Conservation (phyloP, 495 filamentous ascomycete genomes). For the Aspergillus wentii region DNA sequence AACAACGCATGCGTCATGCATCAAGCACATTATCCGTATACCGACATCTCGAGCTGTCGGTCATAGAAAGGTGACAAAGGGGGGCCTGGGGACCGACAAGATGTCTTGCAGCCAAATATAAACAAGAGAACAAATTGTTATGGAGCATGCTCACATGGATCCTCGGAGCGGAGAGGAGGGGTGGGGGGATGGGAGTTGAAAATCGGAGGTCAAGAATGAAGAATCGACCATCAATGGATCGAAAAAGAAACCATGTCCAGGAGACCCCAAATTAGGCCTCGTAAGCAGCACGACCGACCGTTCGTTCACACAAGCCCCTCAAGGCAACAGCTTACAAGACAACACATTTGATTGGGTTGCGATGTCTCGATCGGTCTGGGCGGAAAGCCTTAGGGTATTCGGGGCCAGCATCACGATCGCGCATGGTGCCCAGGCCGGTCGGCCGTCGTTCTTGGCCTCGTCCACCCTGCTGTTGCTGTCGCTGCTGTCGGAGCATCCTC, state of each 20-base stretch:
- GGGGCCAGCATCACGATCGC: conserved; percentile 35
- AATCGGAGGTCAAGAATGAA: too few species aligned
- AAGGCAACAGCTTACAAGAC: conserved; percentile 32
- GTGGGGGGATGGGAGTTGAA: too few species aligned
- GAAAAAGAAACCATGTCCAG: too few species aligned
- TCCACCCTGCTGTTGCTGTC: conserved; percentile 48
- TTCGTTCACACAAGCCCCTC: too few species aligned
- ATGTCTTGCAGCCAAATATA: conserved; percentile 16
- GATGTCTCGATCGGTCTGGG: conserved; percentile 37
- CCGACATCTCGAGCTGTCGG: conserved; percentile 5
- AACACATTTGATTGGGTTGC: conserved; percentile 33
- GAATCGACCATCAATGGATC: too few species aligned
- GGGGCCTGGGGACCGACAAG: conserved; percentile 4
- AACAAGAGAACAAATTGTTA: conserved; percentile 15
- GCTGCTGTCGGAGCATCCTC: conserved; percentile 76
- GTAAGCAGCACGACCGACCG: too few species aligned
- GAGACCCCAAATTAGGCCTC: too few species aligned
- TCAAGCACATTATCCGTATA: conserved; percentile 20
- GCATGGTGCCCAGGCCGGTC: conserved; percentile 31
- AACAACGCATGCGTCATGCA: conserved; percentile 15
- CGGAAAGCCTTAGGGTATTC: conserved; percentile 41
- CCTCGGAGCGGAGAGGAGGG: conserved; percentile 5
- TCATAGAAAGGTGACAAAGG: conserved; percentile 6
- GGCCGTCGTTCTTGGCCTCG: conserved; percentile 37
- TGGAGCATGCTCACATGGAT: conserved; percentile 13